Evolutionary conservation across 2,329 filamentous ascomycete species (phyloP).

Genomic region (Cadophora luteo-olivacea): DNA sequence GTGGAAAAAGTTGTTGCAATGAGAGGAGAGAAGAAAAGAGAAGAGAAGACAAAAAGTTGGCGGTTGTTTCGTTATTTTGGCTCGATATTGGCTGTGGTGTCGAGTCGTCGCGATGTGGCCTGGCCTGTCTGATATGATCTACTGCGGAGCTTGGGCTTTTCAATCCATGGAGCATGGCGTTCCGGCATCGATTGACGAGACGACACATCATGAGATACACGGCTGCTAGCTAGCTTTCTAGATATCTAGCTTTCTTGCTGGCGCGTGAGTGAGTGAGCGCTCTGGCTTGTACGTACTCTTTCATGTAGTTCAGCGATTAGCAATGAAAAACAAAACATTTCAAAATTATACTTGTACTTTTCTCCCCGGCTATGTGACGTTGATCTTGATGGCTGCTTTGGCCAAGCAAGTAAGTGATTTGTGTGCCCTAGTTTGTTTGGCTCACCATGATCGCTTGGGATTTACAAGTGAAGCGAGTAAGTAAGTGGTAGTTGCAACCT

Average conservation of each 20-base stretch:
- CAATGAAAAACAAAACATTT: neutral
- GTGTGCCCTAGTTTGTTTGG: too few relatives aligned
- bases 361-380: neutral
- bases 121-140: neutral
- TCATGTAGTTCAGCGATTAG: neutral
- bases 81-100: neutral
- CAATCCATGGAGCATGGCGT: conserved; percentile 2
- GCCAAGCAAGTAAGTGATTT: too few relatives aligned
- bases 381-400: too few relatives aligned
- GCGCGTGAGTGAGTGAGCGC: neutral
- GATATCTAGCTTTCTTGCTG: neutral
- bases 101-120: neutral
- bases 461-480: too few relatives aligned
- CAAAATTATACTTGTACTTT: neutral
- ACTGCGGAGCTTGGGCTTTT: neutral
- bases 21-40: neutral
- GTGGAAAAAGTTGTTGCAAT: neutral
- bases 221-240: neutral
- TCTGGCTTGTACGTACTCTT: neutral
- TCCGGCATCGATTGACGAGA: conserved; percentile 6
- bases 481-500: too few relatives aligned
- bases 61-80: neutral
- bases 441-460: too few relatives aligned
- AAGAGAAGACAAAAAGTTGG: conserved; percentile 3
- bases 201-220: conserved; percentile 4